phyloP scores from a whole-genome alignment of 2,329 filamentous ascomycete genomes.

The Aspergillus sp. region DNA sequence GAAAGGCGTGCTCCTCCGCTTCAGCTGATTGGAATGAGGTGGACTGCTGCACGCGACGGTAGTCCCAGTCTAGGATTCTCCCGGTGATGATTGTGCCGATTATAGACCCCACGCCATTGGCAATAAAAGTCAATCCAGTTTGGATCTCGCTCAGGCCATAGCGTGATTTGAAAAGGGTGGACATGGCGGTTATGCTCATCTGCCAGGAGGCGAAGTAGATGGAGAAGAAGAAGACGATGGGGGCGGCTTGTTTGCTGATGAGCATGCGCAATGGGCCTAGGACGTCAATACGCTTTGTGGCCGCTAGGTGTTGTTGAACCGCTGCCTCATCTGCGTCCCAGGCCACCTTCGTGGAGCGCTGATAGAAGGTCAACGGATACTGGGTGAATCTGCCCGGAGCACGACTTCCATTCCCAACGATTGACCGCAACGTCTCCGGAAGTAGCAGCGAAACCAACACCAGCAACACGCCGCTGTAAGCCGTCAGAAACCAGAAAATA shows the following conservation, averaged over 20 bases:
- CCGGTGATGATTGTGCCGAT: conserved; percentile 46
- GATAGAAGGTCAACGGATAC: too few relatives aligned
- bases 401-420: conserved; percentile 26
- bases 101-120: conserved; percentile 49
- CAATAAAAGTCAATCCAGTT: conserved; percentile 47
- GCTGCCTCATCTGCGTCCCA: too few relatives aligned
- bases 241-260: too few relatives aligned
- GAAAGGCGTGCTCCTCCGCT: conserved; percentile 32
- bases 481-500: conserved; percentile 26
- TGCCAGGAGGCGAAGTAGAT: conserved; percentile 49
- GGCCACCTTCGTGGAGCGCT: too few relatives aligned
- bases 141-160: conserved; percentile 41
- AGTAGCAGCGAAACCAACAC: conserved; percentile 8
- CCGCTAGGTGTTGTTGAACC: too few relatives aligned
- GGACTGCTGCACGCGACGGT: conserved; percentile 39
- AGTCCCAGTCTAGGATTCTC: conserved; percentile 47
- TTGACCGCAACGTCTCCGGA: conserved; percentile 26
- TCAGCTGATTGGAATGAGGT: conserved; percentile 15
- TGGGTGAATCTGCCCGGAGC: conserved; percentile 17
- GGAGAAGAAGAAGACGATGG: too few relatives aligned
- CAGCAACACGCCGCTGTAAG: conserved; percentile 15
- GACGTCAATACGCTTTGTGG: too few relatives aligned
- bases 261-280: too few relatives aligned
- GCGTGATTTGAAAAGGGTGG: conserved; percentile 38
- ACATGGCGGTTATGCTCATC: conserved; percentile 49